Evolutionary conservation across 306 rosid genomes (phyloP), one percentile per base, ranked within the genome.

Genomic region (Quercus glauca): DNA sequence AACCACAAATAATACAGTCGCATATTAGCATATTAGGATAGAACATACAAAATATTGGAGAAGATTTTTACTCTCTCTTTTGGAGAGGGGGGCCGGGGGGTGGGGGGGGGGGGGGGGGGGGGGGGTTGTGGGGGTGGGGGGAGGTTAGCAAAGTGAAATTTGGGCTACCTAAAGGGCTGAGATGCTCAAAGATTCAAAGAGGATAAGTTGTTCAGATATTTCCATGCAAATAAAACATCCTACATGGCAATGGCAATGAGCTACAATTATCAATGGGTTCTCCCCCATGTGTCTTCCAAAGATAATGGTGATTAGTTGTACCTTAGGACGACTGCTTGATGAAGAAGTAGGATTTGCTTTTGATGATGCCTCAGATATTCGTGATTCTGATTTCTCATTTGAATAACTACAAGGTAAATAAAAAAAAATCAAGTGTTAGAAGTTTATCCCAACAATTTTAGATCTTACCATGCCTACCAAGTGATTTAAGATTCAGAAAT

Each of bases 301-400:
- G 53, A 49, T 15, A 64, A 29, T 13, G 17, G 70, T 26, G 21
- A 31, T 35, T 73, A 55, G 18, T 18, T 26, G 9, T 76, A 89
- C 97, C 98, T 90, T 80, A 25, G 86, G 73, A 72, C 76, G 58
- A 72, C 69, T 85, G 80, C 85, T 76, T n/a, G 88, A 76, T 17
- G 93, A 82, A 69, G 90, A 78, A 76, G 81, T 52, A 15, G 91
- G 85, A 12, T 71, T 80, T 84, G 82, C 78, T 82, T 85, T 84
- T 2, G 89, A 64, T n/a, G 79, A 78, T 35, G 65, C 76, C 65
- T 87, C 95, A 3, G 87, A 76, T 75, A 78, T 83, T 78, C 88
- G 78, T 51, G 87, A 57, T 73, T 88, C 89, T 28, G 97, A 83
- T 76, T 92, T 94, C 88, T 94, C 97, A 78, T 92, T 94, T 43